A percentile compares a stretch with the other conserved stretches of the same genome.
Evolutionary conservation across 2,329 filamentous ascomycete species (phyloP).

Genomic region (Hypoxylon sp.): DNA sequence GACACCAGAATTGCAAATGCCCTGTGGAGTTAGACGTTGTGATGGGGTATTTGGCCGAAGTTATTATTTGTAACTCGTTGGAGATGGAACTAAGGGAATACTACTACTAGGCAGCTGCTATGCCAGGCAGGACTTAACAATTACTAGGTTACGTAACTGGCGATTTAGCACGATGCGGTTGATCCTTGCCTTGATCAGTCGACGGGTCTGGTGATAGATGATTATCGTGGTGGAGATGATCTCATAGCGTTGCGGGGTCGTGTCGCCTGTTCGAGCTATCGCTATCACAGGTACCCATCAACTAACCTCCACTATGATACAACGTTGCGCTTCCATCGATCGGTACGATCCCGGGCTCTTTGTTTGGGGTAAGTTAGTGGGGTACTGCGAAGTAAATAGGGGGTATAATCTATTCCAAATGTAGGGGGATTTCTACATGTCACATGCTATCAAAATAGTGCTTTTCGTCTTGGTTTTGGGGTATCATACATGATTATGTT

Average conservation of each 20-base stretch:
- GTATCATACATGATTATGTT: conserved; percentile 28
- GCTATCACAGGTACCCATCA: background rate
- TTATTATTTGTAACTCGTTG: conserved; percentile 14
- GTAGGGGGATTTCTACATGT: conserved; percentile 1
- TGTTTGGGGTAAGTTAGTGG: conserved; percentile 31
- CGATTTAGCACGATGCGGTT: conserved; percentile 11
- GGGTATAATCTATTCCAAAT: conserved; percentile 5
- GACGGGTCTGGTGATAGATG: conserved; percentile 25
- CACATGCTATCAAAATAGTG: background rate
- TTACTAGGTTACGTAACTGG: conserved; percentile 27
- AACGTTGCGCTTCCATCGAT: conserved; percentile 36
- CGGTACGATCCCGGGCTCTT: conserved; percentile 27
- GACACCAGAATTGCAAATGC: conserved; percentile 3
- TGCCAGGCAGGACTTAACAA: conserved; percentile 7
- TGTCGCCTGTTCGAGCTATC: conserved; percentile 1
- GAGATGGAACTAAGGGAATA: conserved; percentile 20
- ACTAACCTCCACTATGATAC: conserved; percentile 30
- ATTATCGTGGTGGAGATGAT: conserved; percentile 29
- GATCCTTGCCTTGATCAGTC: conserved; percentile 32
- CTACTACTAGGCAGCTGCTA: conserved; percentile 9
- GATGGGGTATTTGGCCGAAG: conserved; percentile 9
- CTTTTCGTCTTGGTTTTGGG: background rate
- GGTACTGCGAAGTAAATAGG: conserved; percentile 13
- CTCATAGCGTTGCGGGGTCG: conserved; percentile 41
- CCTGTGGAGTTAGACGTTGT: background rate